These are phyloP conservation scores for Colletotrichum sansevieriae DNA, from an alignment of 2,329 filamentous ascomycete genomes.

Conservation along the genomic window DNA sequence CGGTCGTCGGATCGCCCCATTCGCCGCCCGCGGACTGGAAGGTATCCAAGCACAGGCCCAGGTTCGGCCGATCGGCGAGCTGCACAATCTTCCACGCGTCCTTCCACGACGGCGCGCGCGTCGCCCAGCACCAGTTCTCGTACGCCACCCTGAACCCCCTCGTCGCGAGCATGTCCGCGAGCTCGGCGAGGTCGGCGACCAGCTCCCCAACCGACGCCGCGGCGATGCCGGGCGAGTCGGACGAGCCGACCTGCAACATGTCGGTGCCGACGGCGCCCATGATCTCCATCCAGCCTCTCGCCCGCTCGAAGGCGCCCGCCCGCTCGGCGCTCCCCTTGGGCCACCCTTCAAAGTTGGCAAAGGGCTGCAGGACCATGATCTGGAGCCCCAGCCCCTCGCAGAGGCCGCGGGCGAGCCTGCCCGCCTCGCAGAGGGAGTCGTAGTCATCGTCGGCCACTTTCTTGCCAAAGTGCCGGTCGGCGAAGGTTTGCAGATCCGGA, in stretches of 20 bases:
- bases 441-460: slow-evolving; percentile 71
- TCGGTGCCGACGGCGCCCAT: slow-evolving; percentile 79
- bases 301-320: slow-evolving; percentile 72
- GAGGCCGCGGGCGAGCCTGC: slow-evolving; percentile 65
- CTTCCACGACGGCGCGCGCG: slow-evolving; percentile 76
- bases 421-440: slow-evolving; percentile 66
- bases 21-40: slow-evolving; percentile 82
- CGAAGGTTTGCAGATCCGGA: slow-evolving; percentile 77
- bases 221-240: slow-evolving; percentile 72
- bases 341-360: slow-evolving; percentile 85
- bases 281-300: slow-evolving; percentile 76
- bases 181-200: slow-evolving; percentile 71
- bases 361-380: slow-evolving; percentile 81
- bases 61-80: slow-evolving; percentile 72
- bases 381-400: slow-evolving; percentile 67
- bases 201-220: slow-evolving; percentile 62
- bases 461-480: slow-evolving; percentile 58
- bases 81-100: slow-evolving; percentile 77
- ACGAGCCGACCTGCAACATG: slow-evolving; percentile 76
- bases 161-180: slow-evolving; percentile 72
- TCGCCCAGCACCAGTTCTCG: slow-evolving; percentile 88
- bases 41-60: slow-evolving; percentile 82
- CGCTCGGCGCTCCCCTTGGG: slow-evolving; percentile 67
- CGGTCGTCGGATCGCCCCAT: slow-evolving; percentile 78
- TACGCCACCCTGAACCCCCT: slow-evolving; percentile 76